Evolutionary conservation across 352 stramenopile species (phyloP), one percentile per base, ranked within the genome.

Genomic region (Phytophthora pisi): DNA sequence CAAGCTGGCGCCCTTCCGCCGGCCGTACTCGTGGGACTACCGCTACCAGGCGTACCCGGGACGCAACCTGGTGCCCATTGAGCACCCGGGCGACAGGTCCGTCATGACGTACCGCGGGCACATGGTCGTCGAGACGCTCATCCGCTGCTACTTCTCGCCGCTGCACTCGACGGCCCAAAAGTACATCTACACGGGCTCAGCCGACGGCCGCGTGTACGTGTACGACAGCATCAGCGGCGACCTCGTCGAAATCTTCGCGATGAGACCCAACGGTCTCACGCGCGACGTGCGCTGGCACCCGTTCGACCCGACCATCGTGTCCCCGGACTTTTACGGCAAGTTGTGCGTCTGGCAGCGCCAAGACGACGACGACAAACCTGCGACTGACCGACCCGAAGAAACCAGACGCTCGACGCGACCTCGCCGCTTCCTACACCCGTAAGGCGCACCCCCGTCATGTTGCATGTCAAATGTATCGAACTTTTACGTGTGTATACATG

Each of bases 41-140:
- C 84, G 88, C 42, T 94, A 86, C 60, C 77, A 96, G 62, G 76
- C 82, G 28, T 96, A 92, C 50, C 88, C 86, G 4, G 88, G 88
- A 2, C 66, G 76, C n/a, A 85, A 79, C 56, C 59, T 70, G 10
- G 52, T 75, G 15, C 85, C 83, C 0, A 62, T 91, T n/a, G 70
- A 76, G 34, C 88, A 96, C 57, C 86, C 86, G 11, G 34, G 90
- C 30, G 86, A 96, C 67, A 74, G 66, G 61, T 94, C 86, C 4
- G 78, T 94, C 46, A 94, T 94, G 86, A 96, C 88, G 40, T 96
- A 96, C 69, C 76, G 88, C 8, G 88, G 86, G 9, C 86, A 96
- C 61, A 73, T 86, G 57, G 77, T 94, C 26, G 81, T 91, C 66
- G 79, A 96, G 78, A 96, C 88, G 61, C 75, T 96, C 13, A 89